Evolutionary conservation across 768 basidiomycete species (phyloP).

Genomic region (Ramaria sp.): DNA sequence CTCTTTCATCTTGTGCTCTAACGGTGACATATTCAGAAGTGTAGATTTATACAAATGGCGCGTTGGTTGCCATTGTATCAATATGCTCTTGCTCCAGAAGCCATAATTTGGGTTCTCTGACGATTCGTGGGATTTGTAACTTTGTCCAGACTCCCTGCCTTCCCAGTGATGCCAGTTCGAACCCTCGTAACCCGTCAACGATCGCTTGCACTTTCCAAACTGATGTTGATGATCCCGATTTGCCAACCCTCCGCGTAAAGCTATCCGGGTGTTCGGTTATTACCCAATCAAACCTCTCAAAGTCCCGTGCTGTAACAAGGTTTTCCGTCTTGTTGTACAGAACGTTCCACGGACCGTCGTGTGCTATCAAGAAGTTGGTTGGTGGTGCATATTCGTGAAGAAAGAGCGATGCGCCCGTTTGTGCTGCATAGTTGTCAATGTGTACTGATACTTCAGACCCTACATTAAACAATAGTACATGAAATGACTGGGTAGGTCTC

Average conservation of each 20-base stretch:
- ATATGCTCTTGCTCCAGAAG: neutral
- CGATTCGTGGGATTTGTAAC: neutral
- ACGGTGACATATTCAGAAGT: neutral
- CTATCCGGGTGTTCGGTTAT: slow-evolving; percentile 15
- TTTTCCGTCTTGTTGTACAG: slow-evolving; percentile 78
- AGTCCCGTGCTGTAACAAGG: slow-evolving; percentile 22
- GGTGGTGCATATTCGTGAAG: slow-evolving; percentile 58
- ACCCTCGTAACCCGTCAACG: slow-evolving; percentile 12
- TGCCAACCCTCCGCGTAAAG: slow-evolving; percentile 13
- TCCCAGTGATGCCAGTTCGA: slow-evolving; percentile 13
- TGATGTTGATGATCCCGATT: slow-evolving; percentile 4
- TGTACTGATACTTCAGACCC: slow-evolving; percentile 34
- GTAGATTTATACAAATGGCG: too few species aligned
- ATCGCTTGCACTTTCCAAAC: slow-evolving; percentile 8
- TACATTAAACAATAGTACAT: neutral
- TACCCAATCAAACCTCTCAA: slow-evolving; percentile 3
- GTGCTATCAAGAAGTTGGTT: slow-evolving; percentile 19
- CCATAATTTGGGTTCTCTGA: slow-evolving; percentile 1
- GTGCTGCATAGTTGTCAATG: slow-evolving; percentile 76
- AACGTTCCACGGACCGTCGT: slow-evolving; percentile 11
- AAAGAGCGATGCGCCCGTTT: slow-evolving; percentile 87
- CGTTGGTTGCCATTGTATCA: too few species aligned
- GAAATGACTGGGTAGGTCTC: neutral
- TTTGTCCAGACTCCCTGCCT: neutral
- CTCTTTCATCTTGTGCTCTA: too few species aligned